Evolutionary conservation across 148 eudicot species (phyloP), one percentile per base, ranked within the genome.

Genomic region (Talinum fruticosum): DNA sequence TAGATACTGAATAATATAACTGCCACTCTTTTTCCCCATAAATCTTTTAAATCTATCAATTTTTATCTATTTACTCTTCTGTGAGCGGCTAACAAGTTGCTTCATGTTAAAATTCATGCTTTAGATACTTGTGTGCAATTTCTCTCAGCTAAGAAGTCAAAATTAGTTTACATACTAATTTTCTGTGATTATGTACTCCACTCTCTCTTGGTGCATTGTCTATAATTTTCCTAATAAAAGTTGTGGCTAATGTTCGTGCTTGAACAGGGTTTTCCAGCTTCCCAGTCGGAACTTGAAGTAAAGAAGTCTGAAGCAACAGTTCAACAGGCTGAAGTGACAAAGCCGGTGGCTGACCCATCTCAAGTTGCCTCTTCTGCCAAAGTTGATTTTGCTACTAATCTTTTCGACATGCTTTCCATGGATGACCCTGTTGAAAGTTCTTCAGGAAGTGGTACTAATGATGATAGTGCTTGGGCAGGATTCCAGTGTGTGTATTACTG

Each of bases 341-440:
- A 89, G 74, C 86, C 83, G 78, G 86, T 67, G 53, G 81, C 87
- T 45, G 86, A 88, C 36, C 24, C 79, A 79, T 67, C 80, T 75
- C 69, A 85, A 45, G 86, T 51, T 76, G 87, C 83, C 34, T 69
- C 92, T 75, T 86, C 90, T 62, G 88, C 95, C 33, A 96, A 93
- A 86, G 89, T 87, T 79, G 97, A 93, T 86, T 89, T 71, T 86
- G 93, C 99, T 67, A 90, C 91, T 76, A 95, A 96, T 86, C 98
- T 96, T 76, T 91, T 96, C 76, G 67, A 89, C 86, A 93, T 96
- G 91, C 97, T 96, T 81, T 93, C 99, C 64, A 86, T 90, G 88
- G 97, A 96, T 78, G 85, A 54, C 75, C 83, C 97, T 36, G 80
- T 76, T 85, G 98, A 89, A 72, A 89, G 78, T 82, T 78, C 88